Evolutionary conservation across 192 early-diverging fungal species (phyloP).

Genomic region (Paraglomus brasilianum): DNA sequence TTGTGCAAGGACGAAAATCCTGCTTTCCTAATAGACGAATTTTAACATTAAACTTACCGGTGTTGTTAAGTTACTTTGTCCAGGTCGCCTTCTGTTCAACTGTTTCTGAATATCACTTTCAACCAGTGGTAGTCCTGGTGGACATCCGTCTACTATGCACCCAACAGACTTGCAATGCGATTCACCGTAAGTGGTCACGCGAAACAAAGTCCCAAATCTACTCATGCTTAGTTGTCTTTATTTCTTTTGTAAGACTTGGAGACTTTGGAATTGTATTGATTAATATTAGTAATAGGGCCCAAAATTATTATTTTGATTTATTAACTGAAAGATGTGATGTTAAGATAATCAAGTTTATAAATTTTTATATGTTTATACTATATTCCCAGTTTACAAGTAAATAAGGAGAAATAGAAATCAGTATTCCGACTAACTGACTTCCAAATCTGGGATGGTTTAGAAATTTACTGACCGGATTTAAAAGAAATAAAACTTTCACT

Average conservation of each 20-base stretch:
- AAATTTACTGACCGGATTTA: no score
- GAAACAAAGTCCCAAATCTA: constrained; percentile 80
- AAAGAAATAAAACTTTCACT: no score
- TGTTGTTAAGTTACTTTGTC: constrained; percentile 94
- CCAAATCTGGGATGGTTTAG: no score
- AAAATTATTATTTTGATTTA: no score
- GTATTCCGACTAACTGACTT: no score
- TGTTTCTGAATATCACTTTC: constrained; percentile 93
- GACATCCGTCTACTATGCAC: constrained; percentile 93
- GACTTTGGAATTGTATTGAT: background rate
- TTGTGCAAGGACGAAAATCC: constrained; percentile 16
- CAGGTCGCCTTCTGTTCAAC: constrained; percentile 88
- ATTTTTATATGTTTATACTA: no score
- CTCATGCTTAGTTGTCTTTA: constrained; percentile 54
- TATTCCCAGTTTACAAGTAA: no score
- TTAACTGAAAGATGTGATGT: no score
- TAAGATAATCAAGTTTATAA: no score
- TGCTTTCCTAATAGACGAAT: background rate
- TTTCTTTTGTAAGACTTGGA: background rate
- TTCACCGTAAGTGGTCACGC: constrained; percentile 95
- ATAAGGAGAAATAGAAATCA: no score
- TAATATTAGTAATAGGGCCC: no score
- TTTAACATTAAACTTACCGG: constrained; percentile 60
- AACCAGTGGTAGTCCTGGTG: constrained; percentile 87
- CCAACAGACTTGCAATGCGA: constrained; percentile 98